These are phyloP conservation scores for Discostella stelligera DNA, from an alignment of 352 stramenopile species.

Conservation along the genomic window DNA sequence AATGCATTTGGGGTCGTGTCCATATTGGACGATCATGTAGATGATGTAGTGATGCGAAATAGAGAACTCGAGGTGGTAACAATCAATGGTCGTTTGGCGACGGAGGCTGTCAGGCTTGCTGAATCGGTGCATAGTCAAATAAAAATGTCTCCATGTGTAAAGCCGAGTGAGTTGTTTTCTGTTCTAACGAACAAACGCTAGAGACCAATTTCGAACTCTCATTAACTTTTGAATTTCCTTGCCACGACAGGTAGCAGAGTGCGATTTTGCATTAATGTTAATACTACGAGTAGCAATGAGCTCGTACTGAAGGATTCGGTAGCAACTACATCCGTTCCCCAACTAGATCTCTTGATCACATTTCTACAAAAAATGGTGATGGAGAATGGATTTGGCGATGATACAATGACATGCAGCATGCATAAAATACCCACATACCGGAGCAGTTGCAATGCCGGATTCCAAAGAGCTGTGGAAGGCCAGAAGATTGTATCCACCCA, in stretches of 20 bases:
- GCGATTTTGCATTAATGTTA: conserved; percentile 37
- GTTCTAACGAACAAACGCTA: background rate
- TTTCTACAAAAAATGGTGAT: conserved; percentile 29
- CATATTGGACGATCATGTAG: conserved; percentile 5
- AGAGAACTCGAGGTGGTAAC: conserved; percentile 29
- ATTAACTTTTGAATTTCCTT: background rate
- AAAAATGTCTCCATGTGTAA: conserved; percentile 1
- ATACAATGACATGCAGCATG: background rate
- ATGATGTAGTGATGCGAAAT: conserved; percentile 11
- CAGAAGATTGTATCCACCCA: conserved; percentile 17
- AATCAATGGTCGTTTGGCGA: conserved; percentile 39
- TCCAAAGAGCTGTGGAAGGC: conserved; percentile 23
- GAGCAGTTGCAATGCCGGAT: background rate
- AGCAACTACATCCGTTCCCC: conserved; percentile 22
- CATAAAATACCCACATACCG: background rate
- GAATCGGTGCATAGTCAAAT: conserved; percentile 19
- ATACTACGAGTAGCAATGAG: conserved; percentile 7
- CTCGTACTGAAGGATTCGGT: conserved; percentile 23
- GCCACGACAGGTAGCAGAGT: conserved; percentile 2
- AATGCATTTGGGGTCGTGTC: conserved; percentile 37
- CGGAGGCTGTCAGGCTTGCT: conserved; percentile 20
- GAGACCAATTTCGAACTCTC: background rate
- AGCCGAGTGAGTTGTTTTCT: conserved; percentile 19
- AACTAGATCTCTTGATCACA: conserved; percentile 14
- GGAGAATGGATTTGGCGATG: conserved; percentile 8